These are phyloP conservation scores for Coniferiporia sulphurascens DNA, from an alignment of 1,284 basidiomycete genomes.

Conservation along the genomic window DNA sequence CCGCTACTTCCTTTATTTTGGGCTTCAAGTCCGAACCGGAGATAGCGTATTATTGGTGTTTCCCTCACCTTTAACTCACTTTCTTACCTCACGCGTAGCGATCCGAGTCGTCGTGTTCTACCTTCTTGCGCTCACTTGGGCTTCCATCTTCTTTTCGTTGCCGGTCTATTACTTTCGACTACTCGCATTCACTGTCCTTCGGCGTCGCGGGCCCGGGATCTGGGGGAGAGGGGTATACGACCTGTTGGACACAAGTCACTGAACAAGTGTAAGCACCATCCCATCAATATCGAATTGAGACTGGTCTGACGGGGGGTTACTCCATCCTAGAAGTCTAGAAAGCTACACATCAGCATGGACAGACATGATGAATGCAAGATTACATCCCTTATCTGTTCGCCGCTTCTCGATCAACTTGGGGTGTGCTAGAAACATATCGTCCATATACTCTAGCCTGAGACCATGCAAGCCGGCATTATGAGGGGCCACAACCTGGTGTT, in stretches of 20 bases:
- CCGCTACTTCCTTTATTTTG: slow-evolving; percentile 26
- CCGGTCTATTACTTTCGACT: no score
- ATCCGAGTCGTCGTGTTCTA: slow-evolving; percentile 15
- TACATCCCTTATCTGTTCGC: no score
- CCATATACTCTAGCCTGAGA: slow-evolving; percentile 61
- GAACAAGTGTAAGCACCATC: no score
- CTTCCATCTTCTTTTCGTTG: slow-evolving; percentile 22
- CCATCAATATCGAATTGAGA: no score
- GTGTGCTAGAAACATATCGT: slow-evolving; percentile 63
- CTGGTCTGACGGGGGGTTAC: no score
- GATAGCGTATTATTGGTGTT: slow-evolving; percentile 16
- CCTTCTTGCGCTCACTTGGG: slow-evolving; percentile 19
- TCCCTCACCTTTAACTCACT: slow-evolving; percentile 18
- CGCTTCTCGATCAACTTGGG: slow-evolving; percentile 56
- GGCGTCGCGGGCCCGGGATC: no score
- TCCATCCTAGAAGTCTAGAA: no score
- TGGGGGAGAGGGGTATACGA: no score
- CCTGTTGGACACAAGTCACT: no score
- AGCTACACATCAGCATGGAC: no score
- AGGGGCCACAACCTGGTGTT: slow-evolving; percentile 54
- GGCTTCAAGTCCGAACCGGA: slow-evolving; percentile 24
- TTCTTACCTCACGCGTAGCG: slow-evolving; percentile 19
- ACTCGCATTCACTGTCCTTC: no score
- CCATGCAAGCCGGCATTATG: slow-evolving; percentile 56
- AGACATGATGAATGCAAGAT: no score